phyloP scores from a whole-genome alignment of 805 yeast species.

The Saturnispora bothae region DNA sequence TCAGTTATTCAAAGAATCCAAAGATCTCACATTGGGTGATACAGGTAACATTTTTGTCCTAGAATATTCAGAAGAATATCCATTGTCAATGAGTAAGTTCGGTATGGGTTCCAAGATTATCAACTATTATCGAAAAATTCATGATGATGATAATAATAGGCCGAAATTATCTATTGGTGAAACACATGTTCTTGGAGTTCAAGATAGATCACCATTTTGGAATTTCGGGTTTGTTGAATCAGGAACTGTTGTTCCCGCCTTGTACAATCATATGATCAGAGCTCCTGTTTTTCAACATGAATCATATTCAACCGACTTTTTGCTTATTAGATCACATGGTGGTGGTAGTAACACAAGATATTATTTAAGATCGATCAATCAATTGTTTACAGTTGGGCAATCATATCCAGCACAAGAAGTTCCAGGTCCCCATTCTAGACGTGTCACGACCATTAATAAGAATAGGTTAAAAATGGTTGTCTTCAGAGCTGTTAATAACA shows the following conservation, averaged over 20 bases:
- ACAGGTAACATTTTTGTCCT: conserved; percentile 64
- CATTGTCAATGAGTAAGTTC: conserved; percentile 70
- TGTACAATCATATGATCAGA: conserved; percentile 81
- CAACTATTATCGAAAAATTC: conserved; percentile 81
- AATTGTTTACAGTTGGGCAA: conserved; percentile 83
- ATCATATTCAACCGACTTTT: conserved; percentile 64
- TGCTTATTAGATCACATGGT: conserved; percentile 71
- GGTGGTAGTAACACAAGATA: conserved; percentile 58
- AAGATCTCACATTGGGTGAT: conserved; percentile 78
- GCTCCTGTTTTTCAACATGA: conserved; percentile 93
- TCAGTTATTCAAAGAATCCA: conserved; percentile 60
- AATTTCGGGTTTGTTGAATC: conserved; percentile 94
- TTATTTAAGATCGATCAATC: conserved; percentile 57
- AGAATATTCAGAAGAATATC: conserved; percentile 88
- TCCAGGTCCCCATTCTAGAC: conserved; percentile 96
- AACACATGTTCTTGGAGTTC: conserved; percentile 91
- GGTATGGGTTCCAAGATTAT: conserved; percentile 95
- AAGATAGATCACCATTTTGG: conserved; percentile 96
- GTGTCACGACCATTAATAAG: conserved; percentile 86
- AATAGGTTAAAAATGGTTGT: conserved; percentile 91
- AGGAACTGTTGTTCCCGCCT: conserved; percentile 87
- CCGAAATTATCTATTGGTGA: conserved; percentile 89
- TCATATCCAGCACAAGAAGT: conserved; percentile 86
- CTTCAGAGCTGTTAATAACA: conserved; percentile 70
- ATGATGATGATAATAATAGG: conserved; percentile 70